Evolutionary conservation across 345 rosid genomes (phyloP).

Genomic region (Clausena lansium): DNA sequence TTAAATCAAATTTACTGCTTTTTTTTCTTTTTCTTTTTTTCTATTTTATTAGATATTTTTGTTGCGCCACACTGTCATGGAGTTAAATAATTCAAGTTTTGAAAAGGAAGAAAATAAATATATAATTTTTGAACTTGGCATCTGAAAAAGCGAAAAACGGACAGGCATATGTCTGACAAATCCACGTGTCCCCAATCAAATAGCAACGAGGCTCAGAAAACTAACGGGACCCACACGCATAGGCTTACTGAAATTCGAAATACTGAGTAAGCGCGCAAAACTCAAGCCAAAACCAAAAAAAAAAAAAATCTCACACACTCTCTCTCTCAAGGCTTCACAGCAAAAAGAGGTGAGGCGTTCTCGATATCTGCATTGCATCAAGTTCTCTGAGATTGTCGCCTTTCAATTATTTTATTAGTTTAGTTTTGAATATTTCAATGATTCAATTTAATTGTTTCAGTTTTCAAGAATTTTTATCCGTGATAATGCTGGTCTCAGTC

Average conservation of each 20-base stretch:
- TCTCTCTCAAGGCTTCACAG: too few relatives aligned
- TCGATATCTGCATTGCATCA: slow-evolving; percentile 9
- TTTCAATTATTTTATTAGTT: not conserved
- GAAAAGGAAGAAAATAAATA: not conserved
- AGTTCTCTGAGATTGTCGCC: slow-evolving; percentile 22
- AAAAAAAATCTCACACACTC: too few relatives aligned
- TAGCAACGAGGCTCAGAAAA: too few relatives aligned
- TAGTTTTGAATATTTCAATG: not conserved
- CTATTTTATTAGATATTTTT: too few relatives aligned
- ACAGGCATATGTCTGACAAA: not conserved
- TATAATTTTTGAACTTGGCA: not conserved
- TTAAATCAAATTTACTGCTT: too few relatives aligned
- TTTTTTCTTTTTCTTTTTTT: too few relatives aligned
- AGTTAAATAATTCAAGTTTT: too few relatives aligned
- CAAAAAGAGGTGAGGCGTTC: not conserved
- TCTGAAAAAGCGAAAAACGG: not conserved
- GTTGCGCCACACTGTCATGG: too few relatives aligned
- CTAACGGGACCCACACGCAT: not conserved
- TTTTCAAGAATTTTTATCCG: not conserved
- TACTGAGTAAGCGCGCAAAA: slow-evolving; percentile 50
- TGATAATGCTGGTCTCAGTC: not conserved
- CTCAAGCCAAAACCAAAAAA: slow-evolving; percentile 24
- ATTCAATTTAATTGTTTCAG: not conserved
- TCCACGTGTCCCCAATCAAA: slow-evolving; percentile 21
- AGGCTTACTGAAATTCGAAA: slow-evolving; percentile 37